These are phyloP conservation scores for Rubia yunnanensis DNA, from an alignment of 257 asterid species.

Conservation along the genomic window DNA sequence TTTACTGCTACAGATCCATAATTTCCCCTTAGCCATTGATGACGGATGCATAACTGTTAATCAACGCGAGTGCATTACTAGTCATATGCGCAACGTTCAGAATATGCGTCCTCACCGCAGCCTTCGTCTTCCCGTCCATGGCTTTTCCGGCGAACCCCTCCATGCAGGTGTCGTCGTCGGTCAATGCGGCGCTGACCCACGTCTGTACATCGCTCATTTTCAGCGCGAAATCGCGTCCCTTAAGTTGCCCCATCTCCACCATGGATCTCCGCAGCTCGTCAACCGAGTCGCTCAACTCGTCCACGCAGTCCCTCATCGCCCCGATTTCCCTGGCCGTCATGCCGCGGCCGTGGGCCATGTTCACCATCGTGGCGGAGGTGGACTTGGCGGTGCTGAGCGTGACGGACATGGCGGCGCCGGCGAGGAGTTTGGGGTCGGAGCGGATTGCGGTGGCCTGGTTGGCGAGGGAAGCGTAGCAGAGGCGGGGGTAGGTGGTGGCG, in stretches of 20 bases:
- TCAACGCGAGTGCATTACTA: slow-evolving; percentile 63
- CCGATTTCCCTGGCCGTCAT: slow-evolving; percentile 42
- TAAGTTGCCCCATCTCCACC: slow-evolving; percentile 36
- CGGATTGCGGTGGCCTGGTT: slow-evolving; percentile 37
- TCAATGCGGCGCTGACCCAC: slow-evolving; percentile 86
- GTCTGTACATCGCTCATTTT: slow-evolving; percentile 50
- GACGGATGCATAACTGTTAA: slow-evolving; percentile 35
- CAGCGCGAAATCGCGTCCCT: slow-evolving; percentile 28
- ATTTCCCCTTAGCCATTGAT: slow-evolving; percentile 20
- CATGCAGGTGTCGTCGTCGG: slow-evolving; percentile 60
- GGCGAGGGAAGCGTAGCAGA: slow-evolving; percentile 57
- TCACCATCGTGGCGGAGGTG: slow-evolving; percentile 34
- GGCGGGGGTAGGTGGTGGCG: slow-evolving; percentile 53
- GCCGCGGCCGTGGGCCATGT: slow-evolving; percentile 28
- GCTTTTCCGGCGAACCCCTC: slow-evolving; percentile 52
- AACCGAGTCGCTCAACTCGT: slow-evolving; percentile 50
- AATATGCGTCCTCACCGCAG: slow-evolving; percentile 31
- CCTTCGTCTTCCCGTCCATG: slow-evolving; percentile 28
- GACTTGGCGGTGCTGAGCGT: slow-evolving; percentile 30
- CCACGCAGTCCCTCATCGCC: slow-evolving; percentile 63
- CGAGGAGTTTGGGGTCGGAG: slow-evolving; percentile 38
- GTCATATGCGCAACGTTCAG: slow-evolving; percentile 50
- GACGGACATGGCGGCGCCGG: slow-evolving; percentile 50
- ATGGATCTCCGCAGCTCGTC: slow-evolving; percentile 30
- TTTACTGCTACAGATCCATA: neutral